A percentile compares a stretch with the other conserved stretches of the same genome.
Conservation (phyloP, 257 asterid genomes). For the Cruciata laevipes region DNA sequence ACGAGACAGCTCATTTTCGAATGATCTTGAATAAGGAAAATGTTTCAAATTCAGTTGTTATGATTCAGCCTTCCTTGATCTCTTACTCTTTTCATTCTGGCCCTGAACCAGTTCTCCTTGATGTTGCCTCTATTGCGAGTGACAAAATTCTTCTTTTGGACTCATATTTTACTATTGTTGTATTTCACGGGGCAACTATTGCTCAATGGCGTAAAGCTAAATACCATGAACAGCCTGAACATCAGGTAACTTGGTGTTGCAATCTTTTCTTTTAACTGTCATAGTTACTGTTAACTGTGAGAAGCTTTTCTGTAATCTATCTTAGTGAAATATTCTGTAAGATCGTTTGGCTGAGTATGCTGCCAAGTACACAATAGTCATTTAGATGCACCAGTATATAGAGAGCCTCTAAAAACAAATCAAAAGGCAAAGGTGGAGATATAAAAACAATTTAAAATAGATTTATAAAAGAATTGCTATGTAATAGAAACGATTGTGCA, state of each 20-base stretch:
- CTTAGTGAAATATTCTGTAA: background rate
- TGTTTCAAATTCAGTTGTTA: slow-evolving; percentile 89
- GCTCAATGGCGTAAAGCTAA: slow-evolving; percentile 97
- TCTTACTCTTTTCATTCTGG: slow-evolving; percentile 89
- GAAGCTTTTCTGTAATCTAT: background rate
- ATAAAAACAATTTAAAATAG: background rate
- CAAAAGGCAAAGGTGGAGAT: background rate
- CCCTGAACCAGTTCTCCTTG: slow-evolving; percentile 95
- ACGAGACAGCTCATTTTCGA: slow-evolving; percentile 92
- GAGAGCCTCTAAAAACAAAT: background rate
- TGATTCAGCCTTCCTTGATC: slow-evolving; percentile 98
- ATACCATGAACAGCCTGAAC: slow-evolving; percentile 87
- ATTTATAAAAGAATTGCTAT: background rate
- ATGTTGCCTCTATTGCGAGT: slow-evolving; percentile 84
- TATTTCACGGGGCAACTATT: slow-evolving; percentile 91
- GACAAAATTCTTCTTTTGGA: slow-evolving; percentile 91
- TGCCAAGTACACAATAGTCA: background rate
- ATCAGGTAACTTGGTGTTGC: slow-evolving; percentile 51
- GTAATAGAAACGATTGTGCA: background rate
- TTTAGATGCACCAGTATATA: no score
- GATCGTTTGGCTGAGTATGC: background rate
- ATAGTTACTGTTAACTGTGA: background rate
- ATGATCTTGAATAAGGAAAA: slow-evolving; percentile 89
- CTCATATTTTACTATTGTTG: slow-evolving; percentile 83
- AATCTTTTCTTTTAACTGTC: background rate